phyloP scores from a whole-genome alignment of 208 protist species.

The Zelonia costaricensis region DNA sequence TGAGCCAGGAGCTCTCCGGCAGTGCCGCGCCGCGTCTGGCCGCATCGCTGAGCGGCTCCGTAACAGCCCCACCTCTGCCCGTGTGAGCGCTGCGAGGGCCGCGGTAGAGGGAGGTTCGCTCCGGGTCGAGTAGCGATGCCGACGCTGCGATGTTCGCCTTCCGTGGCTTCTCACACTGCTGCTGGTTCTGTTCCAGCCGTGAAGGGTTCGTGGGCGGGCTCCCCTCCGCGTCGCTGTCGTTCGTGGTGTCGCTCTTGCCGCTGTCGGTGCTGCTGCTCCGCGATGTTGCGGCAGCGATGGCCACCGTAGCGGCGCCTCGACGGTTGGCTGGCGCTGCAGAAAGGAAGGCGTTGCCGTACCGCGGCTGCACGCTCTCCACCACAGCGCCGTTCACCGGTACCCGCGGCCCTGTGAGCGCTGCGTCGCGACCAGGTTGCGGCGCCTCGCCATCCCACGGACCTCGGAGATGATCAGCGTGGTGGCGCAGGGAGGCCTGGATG shows the following conservation, averaged over 20 bases:
- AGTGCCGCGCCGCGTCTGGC: no score
- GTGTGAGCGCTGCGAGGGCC: slow-evolving; percentile 5
- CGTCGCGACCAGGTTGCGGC: not conserved
- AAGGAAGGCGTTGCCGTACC: slow-evolving; percentile 12
- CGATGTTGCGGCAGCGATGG: not conserved
- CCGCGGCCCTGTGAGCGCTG: not conserved
- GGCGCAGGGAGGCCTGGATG: slow-evolving; percentile 16
- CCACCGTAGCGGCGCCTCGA: not conserved
- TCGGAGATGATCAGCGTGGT: slow-evolving; percentile 22
- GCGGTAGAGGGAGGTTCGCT: slow-evolving; percentile 21
- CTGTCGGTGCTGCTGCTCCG: not conserved
- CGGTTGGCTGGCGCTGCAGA: not conserved
- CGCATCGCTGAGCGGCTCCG: no score
- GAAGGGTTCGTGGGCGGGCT: no score
- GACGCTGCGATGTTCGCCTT: no score
- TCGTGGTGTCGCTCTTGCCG: slow-evolving; percentile 14
- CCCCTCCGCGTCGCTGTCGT: slow-evolving; percentile 30
- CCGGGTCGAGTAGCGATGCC: slow-evolving; percentile 2
- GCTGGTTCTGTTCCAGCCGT: no score
- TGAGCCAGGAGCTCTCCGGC: slow-evolving; percentile 4
- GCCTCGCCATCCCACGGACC: no score
- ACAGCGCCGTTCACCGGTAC: not conserved
- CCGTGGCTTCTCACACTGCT: no score
- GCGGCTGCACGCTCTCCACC: not conserved
- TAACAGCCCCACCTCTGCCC: no score